phyloP scores from a whole-genome alignment of 441 rosid genomes.

The Melastoma candidum region DNA sequence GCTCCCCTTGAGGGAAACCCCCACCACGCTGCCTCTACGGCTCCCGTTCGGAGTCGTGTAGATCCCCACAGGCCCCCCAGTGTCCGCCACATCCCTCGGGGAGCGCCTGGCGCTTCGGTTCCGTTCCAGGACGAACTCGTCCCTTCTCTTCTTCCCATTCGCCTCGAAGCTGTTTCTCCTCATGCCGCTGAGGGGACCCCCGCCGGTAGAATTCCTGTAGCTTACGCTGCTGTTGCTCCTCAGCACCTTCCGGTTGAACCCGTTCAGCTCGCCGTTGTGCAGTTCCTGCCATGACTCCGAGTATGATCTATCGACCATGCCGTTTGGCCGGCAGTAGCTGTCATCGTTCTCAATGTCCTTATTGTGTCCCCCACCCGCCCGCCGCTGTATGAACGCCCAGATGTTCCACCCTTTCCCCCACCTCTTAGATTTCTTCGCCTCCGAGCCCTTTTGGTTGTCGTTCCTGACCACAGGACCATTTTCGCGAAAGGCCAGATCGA shows the following conservation, averaged over 20 bases:
- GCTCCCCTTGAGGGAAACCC: constrained; percentile 25
- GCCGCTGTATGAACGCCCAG: constrained; percentile 70
- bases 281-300: constrained; percentile 95
- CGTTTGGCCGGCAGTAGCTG: constrained; percentile 61
- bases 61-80: constrained; percentile 73
- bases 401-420: constrained; percentile 94
- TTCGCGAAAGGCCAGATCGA: constrained; percentile 52
- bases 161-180: constrained; percentile 40
- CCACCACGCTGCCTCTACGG: constrained; percentile 37
- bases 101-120: constrained; percentile 84
- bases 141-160: constrained; percentile 48
- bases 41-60: constrained; percentile 69
- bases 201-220: constrained; percentile 57
- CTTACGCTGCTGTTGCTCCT: constrained; percentile 99
- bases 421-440: constrained; percentile 59
- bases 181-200: constrained; percentile 34
- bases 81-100: constrained; percentile 41
- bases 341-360: constrained; percentile 63
- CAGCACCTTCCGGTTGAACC: constrained; percentile 57
- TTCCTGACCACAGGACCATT: constrained; percentile 35
- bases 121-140: constrained; percentile 70
- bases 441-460: constrained; percentile 44
- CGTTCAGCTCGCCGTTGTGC: constrained; percentile 39
- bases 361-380: constrained; percentile 46
- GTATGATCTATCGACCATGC: constrained; percentile 68